A percentile compares a stretch with the other conserved stretches of the same genome.
Conservation (phyloP, 2,329 filamentous ascomycete genomes). For the Pseudogymnoascus destructans region DNA sequence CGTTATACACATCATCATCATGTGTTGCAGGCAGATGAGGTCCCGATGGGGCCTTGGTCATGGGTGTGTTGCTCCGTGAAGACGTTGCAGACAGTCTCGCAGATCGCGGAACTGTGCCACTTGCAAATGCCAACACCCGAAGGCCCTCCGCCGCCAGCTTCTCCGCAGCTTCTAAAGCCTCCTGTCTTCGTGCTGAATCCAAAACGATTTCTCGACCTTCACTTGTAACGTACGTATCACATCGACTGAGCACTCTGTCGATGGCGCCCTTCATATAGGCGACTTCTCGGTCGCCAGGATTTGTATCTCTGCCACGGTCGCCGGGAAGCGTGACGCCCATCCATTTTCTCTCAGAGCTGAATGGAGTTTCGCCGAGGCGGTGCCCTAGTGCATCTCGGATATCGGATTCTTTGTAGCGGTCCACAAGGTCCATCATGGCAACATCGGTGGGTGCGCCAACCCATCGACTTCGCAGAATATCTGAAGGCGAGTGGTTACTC, state of each 20-base stretch:
- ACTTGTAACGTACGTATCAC: constrained; percentile 77
- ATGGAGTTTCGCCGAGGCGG: constrained; percentile 75
- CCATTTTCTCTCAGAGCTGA: constrained; percentile 97
- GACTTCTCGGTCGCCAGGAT: constrained; percentile 51
- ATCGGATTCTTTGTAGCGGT: constrained; percentile 84
- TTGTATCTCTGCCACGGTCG: constrained; percentile 29
- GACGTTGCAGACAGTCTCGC: constrained; percentile 27
- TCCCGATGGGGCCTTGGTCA: constrained; percentile 23
- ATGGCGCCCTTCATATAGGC: constrained; percentile 94
- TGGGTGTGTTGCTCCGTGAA: constrained; percentile 39
- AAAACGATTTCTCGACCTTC: constrained; percentile 79
- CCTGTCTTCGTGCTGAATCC: constrained; percentile 60
- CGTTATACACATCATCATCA: constrained; percentile 65
- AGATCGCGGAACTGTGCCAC: constrained; percentile 50
- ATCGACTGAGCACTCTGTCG: constrained; percentile 73
- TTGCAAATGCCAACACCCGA: constrained; percentile 85
- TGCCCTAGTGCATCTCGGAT: constrained; percentile 74
- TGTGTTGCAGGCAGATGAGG: constrained; percentile 23
- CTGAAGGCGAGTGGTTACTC: constrained; percentile 43
- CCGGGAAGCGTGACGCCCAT: constrained; percentile 74
- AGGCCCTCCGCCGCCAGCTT: constrained; percentile 80
- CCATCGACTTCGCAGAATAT: constrained; percentile 68
- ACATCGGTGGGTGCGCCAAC: constrained; percentile 95
- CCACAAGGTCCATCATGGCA: constrained; percentile 86
- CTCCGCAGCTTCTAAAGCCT: constrained; percentile 69